A percentile compares a stretch with the other conserved stretches of the same genome.
These are phyloP conservation scores for Gleditsia sinensis DNA, from an alignment of 306 rosid species.

Conservation along the genomic window DNA sequence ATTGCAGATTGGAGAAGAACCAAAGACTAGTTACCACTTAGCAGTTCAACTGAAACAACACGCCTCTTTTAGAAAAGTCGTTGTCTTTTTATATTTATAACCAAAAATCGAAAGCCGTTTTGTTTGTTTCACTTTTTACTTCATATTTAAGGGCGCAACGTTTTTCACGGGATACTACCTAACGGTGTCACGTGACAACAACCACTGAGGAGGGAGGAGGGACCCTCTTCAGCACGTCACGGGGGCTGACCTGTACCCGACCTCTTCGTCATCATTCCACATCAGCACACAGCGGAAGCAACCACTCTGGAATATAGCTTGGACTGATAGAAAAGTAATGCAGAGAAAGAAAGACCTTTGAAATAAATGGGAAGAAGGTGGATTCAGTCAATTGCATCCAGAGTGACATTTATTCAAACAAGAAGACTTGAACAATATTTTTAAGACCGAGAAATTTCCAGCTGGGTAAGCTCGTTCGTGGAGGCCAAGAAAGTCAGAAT, in stretches of 20 bases:
- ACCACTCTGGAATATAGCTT: not conserved
- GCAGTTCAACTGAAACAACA: conserved; percentile 31
- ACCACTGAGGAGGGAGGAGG: not conserved
- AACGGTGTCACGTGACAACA: conserved; percentile 27
- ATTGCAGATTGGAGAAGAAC: not conserved
- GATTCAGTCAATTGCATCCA: conserved; percentile 30
- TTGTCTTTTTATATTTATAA: not conserved
- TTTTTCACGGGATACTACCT: conserved; percentile 11
- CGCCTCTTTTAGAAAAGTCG: not conserved
- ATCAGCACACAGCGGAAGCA: not conserved
- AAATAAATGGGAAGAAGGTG: conserved; percentile 8
- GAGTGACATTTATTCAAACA: conserved; percentile 12
- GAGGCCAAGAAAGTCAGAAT: conserved; percentile 40
- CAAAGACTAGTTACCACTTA: conserved; percentile 11
- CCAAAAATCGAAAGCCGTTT: not conserved
- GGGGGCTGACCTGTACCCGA: not conserved
- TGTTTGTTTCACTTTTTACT: not conserved
- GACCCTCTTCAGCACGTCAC: not conserved
- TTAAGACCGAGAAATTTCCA: conserved; percentile 15
- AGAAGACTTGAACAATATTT: conserved; percentile 16
- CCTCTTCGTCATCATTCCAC: conserved; percentile 25
- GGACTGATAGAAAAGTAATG: not conserved
- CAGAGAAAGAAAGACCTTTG: not conserved
- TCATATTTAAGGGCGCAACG: not conserved
- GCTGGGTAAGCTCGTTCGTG: conserved; percentile 3